These are phyloP conservation scores for Spiraea crenata DNA, from an alignment of 331 rosid genomes.

Conservation along the genomic window DNA sequence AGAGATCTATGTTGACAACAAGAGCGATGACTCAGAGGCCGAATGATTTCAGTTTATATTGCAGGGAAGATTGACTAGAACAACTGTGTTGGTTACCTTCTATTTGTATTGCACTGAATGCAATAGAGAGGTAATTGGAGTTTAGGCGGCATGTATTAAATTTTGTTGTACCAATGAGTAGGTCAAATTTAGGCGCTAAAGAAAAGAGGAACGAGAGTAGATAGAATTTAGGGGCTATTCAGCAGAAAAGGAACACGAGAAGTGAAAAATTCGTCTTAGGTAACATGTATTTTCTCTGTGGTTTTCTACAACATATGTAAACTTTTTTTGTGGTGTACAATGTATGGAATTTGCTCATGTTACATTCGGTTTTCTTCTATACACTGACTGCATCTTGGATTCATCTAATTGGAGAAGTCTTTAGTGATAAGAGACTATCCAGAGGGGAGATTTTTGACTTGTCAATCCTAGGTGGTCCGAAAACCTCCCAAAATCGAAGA, in stretches of 20 bases:
- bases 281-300: slow-evolving; percentile 3
- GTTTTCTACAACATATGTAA: not conserved
- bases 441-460: slow-evolving; percentile 34
- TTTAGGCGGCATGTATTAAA: not conserved
- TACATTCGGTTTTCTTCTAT: not conserved
- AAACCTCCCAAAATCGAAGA: slow-evolving; percentile 69
- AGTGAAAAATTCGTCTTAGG: not conserved
- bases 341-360: not conserved
- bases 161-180: not conserved
- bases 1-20: slow-evolving; percentile 41
- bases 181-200: not conserved
- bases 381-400: not conserved
- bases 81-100: not conserved
- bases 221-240: not conserved
- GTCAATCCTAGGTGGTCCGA: slow-evolving; percentile 50
- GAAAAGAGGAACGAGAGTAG: not conserved
- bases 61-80: not conserved
- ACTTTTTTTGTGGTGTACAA: no score
- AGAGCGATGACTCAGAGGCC: slow-evolving; percentile 30
- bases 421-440: slow-evolving; percentile 48
- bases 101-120: not conserved
- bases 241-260: not conserved
- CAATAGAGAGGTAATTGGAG: not conserved
- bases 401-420: slow-evolving; percentile 55
- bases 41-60: slow-evolving; percentile 29